phyloP scores from a whole-genome alignment of 2,329 filamentous ascomycete genomes.

The Talaromyces sp. region DNA sequence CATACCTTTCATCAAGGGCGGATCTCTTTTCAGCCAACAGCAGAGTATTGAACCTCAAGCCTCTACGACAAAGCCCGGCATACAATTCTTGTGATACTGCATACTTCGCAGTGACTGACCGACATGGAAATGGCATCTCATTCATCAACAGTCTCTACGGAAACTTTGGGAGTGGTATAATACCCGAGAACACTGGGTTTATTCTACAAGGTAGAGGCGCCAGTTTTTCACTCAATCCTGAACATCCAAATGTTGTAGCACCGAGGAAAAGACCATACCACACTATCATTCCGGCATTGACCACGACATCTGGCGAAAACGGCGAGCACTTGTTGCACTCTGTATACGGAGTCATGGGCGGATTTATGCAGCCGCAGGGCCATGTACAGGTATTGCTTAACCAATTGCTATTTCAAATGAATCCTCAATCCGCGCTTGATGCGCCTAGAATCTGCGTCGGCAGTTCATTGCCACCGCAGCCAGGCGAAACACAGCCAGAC shows the following conservation, averaged over 20 bases:
- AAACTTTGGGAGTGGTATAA: constrained; percentile 77
- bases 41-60: constrained; percentile 41
- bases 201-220: constrained; percentile 88
- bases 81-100: constrained; percentile 85
- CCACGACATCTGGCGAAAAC: constrained; percentile 56
- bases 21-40: constrained; percentile 55
- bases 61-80: constrained; percentile 67
- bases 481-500: constrained; percentile 38
- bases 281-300: constrained; percentile 90
- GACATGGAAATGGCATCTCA: constrained; percentile 78
- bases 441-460: constrained; percentile 83
- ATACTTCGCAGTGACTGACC: constrained; percentile 82
- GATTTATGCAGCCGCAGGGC: constrained; percentile 96
- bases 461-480: constrained; percentile 31
- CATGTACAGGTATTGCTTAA: constrained; percentile 91
- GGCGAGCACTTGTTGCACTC: constrained; percentile 70
- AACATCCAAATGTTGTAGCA: constrained; percentile 74
- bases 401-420: constrained; percentile 74
- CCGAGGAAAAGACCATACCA: constrained; percentile 89
- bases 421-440: constrained; percentile 83
- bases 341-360: constrained; percentile 94
- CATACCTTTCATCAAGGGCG: constrained; percentile 67
- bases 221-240: constrained; percentile 66
- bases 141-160: constrained; percentile 96
- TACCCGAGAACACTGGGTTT: constrained; percentile 82